Conservation (phyloP, 225 moss, liverwort and hornwort species). For the Climacium dendroides region DNA sequence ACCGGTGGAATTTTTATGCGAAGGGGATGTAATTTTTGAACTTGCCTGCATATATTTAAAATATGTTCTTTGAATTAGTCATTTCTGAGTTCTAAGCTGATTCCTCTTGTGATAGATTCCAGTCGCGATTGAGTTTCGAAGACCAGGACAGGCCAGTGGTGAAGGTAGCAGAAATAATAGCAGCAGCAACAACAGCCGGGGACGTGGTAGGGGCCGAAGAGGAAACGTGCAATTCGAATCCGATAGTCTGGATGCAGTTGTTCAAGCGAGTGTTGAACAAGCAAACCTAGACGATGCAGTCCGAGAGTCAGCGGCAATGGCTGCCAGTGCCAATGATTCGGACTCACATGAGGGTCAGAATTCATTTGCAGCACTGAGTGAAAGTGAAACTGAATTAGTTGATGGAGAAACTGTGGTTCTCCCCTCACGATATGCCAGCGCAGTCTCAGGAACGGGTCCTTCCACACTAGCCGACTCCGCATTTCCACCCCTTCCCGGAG, state of each 20-base stretch:
- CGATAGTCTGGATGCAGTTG: constrained; percentile 46
- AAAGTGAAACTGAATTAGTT: constrained; percentile 29
- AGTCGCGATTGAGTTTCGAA: constrained; percentile 73
- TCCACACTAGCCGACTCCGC: constrained; percentile 74
- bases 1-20: not conserved
- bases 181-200: constrained; percentile 16
- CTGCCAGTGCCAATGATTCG: constrained; percentile 24
- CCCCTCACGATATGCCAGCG: constrained; percentile 83
- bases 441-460: constrained; percentile 74
- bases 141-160: constrained; percentile 53
- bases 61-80: not conserved
- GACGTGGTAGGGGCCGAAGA: constrained; percentile 57
- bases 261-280: constrained; percentile 65
- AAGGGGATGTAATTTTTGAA: not conserved
- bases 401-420: constrained; percentile 33
- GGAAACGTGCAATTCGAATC: constrained; percentile 26
- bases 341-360: constrained; percentile 35
- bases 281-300: constrained; percentile 49
- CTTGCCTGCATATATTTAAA: not conserved
- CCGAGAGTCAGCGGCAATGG: constrained; percentile 60
- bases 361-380: constrained; percentile 30
- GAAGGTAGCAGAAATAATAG: constrained; percentile 38
- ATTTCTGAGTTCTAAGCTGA: not conserved
- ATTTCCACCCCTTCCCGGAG: constrained; percentile 90
- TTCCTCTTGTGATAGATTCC: constrained; percentile 31